Evolutionary conservation across 306 rosid genomes (phyloP).

Genomic region (Bauhinia variegata): DNA sequence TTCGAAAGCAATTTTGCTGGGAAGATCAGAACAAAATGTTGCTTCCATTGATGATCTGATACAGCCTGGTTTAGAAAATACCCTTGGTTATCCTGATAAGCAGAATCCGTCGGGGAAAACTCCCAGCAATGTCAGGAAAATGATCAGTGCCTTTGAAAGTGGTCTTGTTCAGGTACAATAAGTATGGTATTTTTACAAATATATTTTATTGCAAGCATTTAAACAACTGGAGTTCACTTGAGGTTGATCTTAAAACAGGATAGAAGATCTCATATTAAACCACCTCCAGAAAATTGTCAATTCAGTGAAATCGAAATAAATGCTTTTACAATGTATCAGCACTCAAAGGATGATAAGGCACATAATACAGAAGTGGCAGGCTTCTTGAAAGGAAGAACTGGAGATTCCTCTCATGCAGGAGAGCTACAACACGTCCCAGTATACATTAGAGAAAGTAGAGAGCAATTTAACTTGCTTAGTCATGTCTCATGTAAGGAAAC

Average conservation of each 20-base stretch:
- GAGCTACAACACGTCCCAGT: slow-evolving; percentile 27
- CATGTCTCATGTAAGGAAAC: slow-evolving; percentile 28
- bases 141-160: slow-evolving; percentile 79
- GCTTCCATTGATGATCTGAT: slow-evolving; percentile 21
- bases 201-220: slow-evolving; percentile 21
- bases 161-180: slow-evolving; percentile 66
- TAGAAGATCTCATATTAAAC: slow-evolving; percentile 53
- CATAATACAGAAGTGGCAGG: slow-evolving; percentile 19
- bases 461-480: slow-evolving; percentile 26
- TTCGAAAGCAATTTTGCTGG: slow-evolving; percentile 24
- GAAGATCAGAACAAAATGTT: slow-evolving; percentile 40
- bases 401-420: slow-evolving; percentile 25
- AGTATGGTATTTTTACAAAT: slow-evolving; percentile 12
- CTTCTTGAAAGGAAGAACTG: slow-evolving; percentile 22
- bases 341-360: slow-evolving; percentile 32
- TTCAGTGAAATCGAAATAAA: slow-evolving; percentile 32
- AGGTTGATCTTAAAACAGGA: slow-evolving; percentile 55
- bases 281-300: slow-evolving; percentile 46
- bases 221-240: slow-evolving; percentile 28
- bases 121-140: slow-evolving; percentile 65
- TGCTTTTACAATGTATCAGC: slow-evolving; percentile 29
- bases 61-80: slow-evolving; percentile 33
- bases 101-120: slow-evolving; percentile 30
- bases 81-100: slow-evolving; percentile 24
- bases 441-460: slow-evolving; percentile 25